Evolutionary conservation across 441 rosid genomes (phyloP), one percentile per base, ranked within the genome.

Genomic region (Pelargonium australe): DNA sequence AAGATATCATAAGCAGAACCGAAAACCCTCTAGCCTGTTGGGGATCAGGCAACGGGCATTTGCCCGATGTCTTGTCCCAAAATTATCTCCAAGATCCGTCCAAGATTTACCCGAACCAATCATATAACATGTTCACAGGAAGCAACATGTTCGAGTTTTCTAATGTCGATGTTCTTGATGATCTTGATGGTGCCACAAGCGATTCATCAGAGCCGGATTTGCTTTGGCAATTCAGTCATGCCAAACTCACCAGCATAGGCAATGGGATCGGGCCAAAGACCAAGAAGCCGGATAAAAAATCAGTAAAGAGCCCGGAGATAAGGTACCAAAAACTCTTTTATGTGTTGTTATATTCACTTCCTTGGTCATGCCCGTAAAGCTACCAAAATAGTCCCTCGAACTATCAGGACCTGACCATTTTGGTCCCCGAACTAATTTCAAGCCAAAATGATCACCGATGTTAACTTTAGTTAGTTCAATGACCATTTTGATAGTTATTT

Each of bases 191-290:
- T 71, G 88, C 81, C 70, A 88, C 97, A 41, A 89, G 97, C 68
- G 97, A 94, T 76, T 89, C 96, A 49, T 91, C 96, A 1, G 99
- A 94, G 77, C 85, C 88, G 71, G 95, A 94, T 79, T 79, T 88
- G 86, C 89, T 87, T 13, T 94, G 99, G 96, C 97, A 90, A 65
- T 86, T 79, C 71, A 91, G 84, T 80, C 96, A 87, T 65, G 66
- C 92, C 78, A 91, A 84, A 74, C 73, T 85, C 64, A 70, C 80
- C 58, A 72, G 86, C 76, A 17, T 80, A 62, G 44, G 82, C 34
- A 83, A 81, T 68, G 87, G 77, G 62, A 78, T 72, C 43, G 90
- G 76, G 12, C 66, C 87, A 55, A 84, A 82, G 73, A 66, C 75
- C 68, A 86, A 84, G 75, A 94, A 77, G 74, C 76, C 88, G 11